Evolutionary conservation across 495 filamentous ascomycete species (phyloP), one percentile per base, ranked within the genome.

Genomic region (Talaromyces thailandensis): DNA sequence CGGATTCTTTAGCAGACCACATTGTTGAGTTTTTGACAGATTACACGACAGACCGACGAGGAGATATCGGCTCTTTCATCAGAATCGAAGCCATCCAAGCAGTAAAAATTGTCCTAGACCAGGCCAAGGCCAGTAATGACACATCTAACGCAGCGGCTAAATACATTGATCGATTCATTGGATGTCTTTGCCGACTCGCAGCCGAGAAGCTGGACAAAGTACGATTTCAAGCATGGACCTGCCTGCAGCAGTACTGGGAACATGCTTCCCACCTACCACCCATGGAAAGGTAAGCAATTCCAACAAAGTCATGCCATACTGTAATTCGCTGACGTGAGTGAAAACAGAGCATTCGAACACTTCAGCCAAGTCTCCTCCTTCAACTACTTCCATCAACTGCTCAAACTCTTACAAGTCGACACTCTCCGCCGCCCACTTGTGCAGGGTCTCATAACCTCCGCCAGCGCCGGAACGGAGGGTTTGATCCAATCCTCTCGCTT

Each of bases 121-220:
- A 28, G 16, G 21, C 26, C 24, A 55, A 55, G 16, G 24, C 51
- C 24, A 16, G 18, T 21, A 48, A 21, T 12, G 23, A 55, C 9
- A 55, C 24, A 24, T 6, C 26, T 14, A 11, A 55, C 4, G 51
- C 5, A 12, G 21, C 51, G 8, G 12, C 69, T 29, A 25, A 63
- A 64, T 56, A 72, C 51, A 61, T 73, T 55, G 64, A 74, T 37
- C 53, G 66, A 1, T 63, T 82, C 16, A 64, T 78, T 12, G 67
- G 70, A 7, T 74, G 75, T 48, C 75, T 96, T 8, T 78, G 87
- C 55, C 81, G 92, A 11, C 74, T 96, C 26, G 86, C 90, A 23
- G 82, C 87, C 0, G 94, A 98, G 72, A 96, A 95, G 70, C 80
- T 97, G 4, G 94, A 98, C 69, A 88, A 91, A 62, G 85, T 98